Conservation (phyloP, 1,284 basidiomycete species). For the Moesziomyces parantarcticus region DNA sequence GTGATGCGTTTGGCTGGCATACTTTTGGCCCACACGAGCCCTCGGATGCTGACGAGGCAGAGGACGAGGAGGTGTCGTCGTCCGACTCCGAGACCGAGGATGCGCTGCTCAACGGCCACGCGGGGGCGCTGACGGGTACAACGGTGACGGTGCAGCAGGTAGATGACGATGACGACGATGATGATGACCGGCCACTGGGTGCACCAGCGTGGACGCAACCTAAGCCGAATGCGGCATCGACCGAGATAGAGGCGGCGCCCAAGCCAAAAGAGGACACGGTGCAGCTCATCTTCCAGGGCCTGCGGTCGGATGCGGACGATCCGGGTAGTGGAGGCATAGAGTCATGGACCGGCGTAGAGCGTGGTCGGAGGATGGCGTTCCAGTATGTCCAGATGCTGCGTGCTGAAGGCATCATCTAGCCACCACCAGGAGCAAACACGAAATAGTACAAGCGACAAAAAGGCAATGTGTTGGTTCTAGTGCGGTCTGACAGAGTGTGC, state of each 20-base stretch:
- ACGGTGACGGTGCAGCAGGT: slow-evolving; percentile 39
- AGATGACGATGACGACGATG: slow-evolving; percentile 45
- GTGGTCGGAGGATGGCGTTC: slow-evolving; percentile 41
- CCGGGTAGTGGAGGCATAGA: slow-evolving; percentile 1
- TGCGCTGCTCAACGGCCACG: background rate
- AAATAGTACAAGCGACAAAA: background rate
- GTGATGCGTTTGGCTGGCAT: slow-evolving; percentile 32
- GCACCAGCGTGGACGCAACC: slow-evolving; percentile 19
- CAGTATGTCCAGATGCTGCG: slow-evolving; percentile 51
- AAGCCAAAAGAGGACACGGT: slow-evolving; percentile 20
- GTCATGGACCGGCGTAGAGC: slow-evolving; percentile 42
- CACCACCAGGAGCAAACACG: background rate
- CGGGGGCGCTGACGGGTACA: slow-evolving; percentile 17
- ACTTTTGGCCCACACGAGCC: slow-evolving; percentile 24
- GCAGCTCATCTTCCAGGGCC: slow-evolving; percentile 42
- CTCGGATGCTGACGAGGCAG: slow-evolving; percentile 8
- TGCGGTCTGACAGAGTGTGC: slow-evolving; percentile 5
- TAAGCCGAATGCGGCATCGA: background rate
- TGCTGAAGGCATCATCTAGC: slow-evolving; percentile 45
- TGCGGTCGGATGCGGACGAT: slow-evolving; percentile 11
- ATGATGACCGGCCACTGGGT: slow-evolving; percentile 45
- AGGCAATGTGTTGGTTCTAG: background rate
- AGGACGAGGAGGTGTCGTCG: slow-evolving; percentile 13
- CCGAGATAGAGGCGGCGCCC: background rate
- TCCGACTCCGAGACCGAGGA: slow-evolving; percentile 24